These are phyloP conservation scores for Metschnikowia santaceciliae DNA, from an alignment of 805 yeast species.

Conservation along the genomic window DNA sequence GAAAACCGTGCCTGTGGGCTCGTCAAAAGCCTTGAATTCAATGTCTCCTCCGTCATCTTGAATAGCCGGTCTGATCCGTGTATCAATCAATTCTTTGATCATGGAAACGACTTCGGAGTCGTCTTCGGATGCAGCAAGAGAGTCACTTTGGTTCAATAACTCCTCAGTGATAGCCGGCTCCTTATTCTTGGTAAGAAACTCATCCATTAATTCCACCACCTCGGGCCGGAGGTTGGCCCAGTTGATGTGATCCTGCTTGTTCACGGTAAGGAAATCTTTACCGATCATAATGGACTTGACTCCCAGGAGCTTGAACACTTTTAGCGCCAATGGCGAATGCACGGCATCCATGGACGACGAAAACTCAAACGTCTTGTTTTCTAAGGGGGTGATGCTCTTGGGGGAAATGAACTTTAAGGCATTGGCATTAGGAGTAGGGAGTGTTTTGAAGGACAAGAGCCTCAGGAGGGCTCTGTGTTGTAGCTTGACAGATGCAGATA, in stretches of 20 bases:
- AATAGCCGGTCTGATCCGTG: conserved; percentile 95
- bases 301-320: conserved; percentile 56
- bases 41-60: conserved; percentile 99
- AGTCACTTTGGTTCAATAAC: conserved; percentile 35
- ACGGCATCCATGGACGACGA: conserved; percentile 51
- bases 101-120: conserved; percentile 71
- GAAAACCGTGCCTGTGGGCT: conserved; percentile 81
- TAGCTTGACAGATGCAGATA: background rate
- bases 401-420: conserved; percentile 63
- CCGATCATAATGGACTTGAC: conserved; percentile 74
- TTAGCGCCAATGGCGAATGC: conserved; percentile 61
- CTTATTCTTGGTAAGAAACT: conserved; percentile 34
- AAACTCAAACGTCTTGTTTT: conserved; percentile 48
- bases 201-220: conserved; percentile 60
- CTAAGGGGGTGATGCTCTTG: conserved; percentile 46
- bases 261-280: conserved; percentile 67
- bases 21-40: conserved; percentile 81
- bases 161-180: conserved; percentile 41
- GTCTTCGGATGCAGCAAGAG: conserved; percentile 47
- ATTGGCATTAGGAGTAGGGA: conserved; percentile 70
- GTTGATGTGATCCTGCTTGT: conserved; percentile 54
- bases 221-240: conserved; percentile 60
- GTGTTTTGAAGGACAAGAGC: conserved; percentile 38
- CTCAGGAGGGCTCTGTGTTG: conserved; percentile 12
- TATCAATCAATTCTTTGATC: conserved; percentile 88